These are phyloP conservation scores for Fraxinus ornus DNA, from an alignment of 305 asterid species.

Conservation along the genomic window DNA sequence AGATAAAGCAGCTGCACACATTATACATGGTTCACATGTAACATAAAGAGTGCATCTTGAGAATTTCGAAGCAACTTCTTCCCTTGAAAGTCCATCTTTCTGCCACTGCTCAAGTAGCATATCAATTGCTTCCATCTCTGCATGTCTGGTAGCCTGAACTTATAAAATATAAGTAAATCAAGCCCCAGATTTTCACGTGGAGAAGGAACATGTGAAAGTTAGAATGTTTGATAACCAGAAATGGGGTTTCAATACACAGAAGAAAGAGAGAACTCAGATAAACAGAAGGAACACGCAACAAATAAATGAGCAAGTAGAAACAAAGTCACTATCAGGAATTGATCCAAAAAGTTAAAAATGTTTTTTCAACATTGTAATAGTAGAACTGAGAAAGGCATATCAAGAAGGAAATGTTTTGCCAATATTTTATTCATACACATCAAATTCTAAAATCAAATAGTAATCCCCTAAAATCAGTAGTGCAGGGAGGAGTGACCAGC, in stretches of 20 bases:
- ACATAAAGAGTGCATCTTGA: constrained; percentile 64
- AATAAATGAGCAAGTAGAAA: background rate
- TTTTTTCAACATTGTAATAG: background rate
- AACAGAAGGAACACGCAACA: background rate
- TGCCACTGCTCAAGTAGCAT: constrained; percentile 68
- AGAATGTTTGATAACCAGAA: background rate
- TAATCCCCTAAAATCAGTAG: background rate
- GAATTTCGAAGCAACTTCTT: constrained; percentile 46
- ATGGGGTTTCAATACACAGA: background rate
- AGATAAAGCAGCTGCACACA: constrained; percentile 88
- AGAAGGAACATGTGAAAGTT: background rate
- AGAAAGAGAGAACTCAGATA: background rate
- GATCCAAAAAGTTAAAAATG: background rate
- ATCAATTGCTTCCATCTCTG: constrained; percentile 69
- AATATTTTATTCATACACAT: background rate
- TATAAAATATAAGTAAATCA: background rate
- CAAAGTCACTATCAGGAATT: background rate
- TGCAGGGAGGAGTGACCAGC: background rate
- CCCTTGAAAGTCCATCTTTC: constrained; percentile 36
- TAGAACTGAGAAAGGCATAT: background rate
- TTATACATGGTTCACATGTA: constrained; percentile 94
- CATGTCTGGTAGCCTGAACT: constrained; percentile 46
- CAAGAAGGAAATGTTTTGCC: background rate
- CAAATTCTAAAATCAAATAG: background rate
- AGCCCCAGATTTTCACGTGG: background rate